Percentiles rank a stretch among this genome's conserved stretches.
phyloP scores from a whole-genome alignment of 768 basidiomycete genomes.

The Myochromella boudieri region DNA sequence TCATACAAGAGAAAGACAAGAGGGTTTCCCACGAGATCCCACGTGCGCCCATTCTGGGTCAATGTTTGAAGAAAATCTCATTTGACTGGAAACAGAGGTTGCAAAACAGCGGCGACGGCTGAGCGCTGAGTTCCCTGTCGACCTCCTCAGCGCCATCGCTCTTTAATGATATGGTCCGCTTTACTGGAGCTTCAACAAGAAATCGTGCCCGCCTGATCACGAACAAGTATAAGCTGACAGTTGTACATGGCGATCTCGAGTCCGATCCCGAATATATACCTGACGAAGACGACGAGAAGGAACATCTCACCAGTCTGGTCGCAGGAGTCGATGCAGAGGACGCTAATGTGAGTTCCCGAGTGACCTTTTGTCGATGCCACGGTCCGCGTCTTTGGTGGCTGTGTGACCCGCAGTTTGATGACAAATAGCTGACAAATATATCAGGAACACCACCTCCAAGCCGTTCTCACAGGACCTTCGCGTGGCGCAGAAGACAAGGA shows the following conservation, averaged over 20 bases:
- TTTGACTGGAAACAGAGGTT: constrained; percentile 11
- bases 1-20: not conserved
- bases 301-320: constrained; percentile 68
- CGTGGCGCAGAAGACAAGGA: constrained; percentile 21
- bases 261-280: constrained; percentile 75
- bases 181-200: constrained; percentile 73
- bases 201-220: constrained; percentile 75
- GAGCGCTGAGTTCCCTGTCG: constrained; percentile 6
- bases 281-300: constrained; percentile 82
- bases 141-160: constrained; percentile 27
- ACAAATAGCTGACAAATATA: constrained; percentile 41
- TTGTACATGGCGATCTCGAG: constrained; percentile 78
- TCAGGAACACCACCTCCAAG: constrained; percentile 56
- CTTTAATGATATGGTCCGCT: constrained; percentile 85
- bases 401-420: constrained; percentile 51
- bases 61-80: constrained; percentile 3
- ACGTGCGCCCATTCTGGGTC: constrained; percentile 7
- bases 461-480: constrained; percentile 41
- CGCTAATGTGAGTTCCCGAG: constrained; percentile 74
- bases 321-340: constrained; percentile 92
- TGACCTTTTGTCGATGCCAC: constrained; percentile 33
- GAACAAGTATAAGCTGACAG: constrained; percentile 86
- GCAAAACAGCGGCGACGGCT: constrained; percentile 7
- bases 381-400: constrained; percentile 42
- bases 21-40: constrained; percentile 8